phyloP scores from a whole-genome alignment of 192 early-diverging fungal genomes.

The Thamnidium elegans region DNA sequence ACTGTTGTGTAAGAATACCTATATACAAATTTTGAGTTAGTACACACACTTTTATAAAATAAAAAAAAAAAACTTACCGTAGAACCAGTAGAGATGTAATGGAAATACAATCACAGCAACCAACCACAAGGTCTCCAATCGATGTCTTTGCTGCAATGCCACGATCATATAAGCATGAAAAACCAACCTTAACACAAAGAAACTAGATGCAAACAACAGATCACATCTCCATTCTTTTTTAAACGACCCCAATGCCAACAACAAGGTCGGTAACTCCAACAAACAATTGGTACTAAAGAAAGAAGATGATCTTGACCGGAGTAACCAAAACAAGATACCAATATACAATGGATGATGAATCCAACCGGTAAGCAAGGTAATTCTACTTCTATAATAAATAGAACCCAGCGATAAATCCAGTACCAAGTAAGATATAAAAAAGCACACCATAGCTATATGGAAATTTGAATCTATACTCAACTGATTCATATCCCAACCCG shows the following conservation, averaged over 20 bases:
- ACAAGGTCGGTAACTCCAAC: conserved; percentile 56
- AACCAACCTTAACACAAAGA: conserved; percentile 51
- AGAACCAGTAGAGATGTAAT: conserved; percentile 54
- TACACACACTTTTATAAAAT: too few species aligned
- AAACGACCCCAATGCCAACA: conserved; percentile 54
- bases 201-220: conserved; percentile 47
- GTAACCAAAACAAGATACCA: conserved; percentile 33
- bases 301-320: conserved; percentile 24
- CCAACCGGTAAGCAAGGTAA: conserved; percentile 52
- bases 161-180: conserved; percentile 46
- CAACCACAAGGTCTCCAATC: conserved; percentile 31
- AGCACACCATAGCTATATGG: conserved; percentile 39
- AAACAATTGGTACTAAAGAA: conserved; percentile 49
- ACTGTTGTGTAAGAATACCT: too few species aligned
- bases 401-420: conserved; percentile 51
- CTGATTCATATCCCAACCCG: conserved; percentile 25
- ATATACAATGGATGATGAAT: conserved; percentile 60
- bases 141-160: conserved; percentile 40
- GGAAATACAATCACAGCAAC: conserved; percentile 44
- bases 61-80: conserved; percentile 14
- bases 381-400: conserved; percentile 50
- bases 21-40: too few species aligned
- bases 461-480: conserved; percentile 18
- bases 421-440: conserved; percentile 53
- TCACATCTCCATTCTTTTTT: conserved; percentile 48